Evolutionary conservation across 2,329 filamentous ascomycete species (phyloP), one percentile per base, ranked within the genome.

Genomic region (Talaromyces verruculosus): DNA sequence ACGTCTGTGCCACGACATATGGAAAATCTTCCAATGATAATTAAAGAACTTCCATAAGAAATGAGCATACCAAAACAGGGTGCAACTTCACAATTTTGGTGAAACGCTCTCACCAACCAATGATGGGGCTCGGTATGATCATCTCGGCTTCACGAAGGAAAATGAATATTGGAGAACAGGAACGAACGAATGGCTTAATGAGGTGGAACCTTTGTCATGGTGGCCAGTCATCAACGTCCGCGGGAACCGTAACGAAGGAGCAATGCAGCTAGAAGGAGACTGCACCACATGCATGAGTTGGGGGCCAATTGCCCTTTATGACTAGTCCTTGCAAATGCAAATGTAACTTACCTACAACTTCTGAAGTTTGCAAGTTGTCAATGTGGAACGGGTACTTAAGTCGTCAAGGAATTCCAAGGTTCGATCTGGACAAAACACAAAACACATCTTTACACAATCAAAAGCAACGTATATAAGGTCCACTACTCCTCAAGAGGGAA

Each of bases 271-370:
- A 17, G 22, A n/a, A 37, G 3, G 30, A 57, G 30, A 35, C 30
- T 57, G 11, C 19, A 17, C 30, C 30, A 35, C 51, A 57, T 57
- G 51, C 53, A 57, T 57, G 53, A 15, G 53, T 19, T 57, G 53
- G 53, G 53, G 53, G 53, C 53, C 53, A 57, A 33, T 55, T 55
- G 13, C 51, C 51, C 5, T 55, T 55, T 55, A 2, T 15, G 45
- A 13, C 19, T 22, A 22, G 11, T 35, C 19, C 11, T 37, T 57
- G 53, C 8, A 57, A 57, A 22, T 57, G 17, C 25, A 25, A 25
- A 25, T 25, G 25, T 25, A 25, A 25, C 25, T 25, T 25, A 25
- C 25, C 25, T 25, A 25, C 25, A 25, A 25, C 13, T 37, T 57
- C 30, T 37, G 30, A 37, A 22, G n/a, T 37, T 57, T 57, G 17